These are phyloP conservation scores for Aspergillus bertholletiae DNA, from an alignment of 495 filamentous ascomycete species.

Conservation along the genomic window DNA sequence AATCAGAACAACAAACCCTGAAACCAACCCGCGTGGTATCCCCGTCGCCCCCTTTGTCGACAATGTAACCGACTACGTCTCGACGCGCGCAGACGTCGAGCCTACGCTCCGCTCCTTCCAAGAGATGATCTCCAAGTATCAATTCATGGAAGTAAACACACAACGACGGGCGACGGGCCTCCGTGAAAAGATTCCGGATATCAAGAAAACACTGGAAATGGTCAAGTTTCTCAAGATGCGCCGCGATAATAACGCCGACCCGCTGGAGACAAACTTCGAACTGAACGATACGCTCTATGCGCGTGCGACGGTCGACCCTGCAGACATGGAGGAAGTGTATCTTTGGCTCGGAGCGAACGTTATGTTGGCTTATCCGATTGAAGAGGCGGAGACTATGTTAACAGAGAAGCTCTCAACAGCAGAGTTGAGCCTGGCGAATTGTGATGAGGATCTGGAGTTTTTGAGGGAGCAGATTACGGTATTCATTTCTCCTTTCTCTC, in stretches of 20 bases:
- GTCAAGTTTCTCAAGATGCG: constrained; percentile 72
- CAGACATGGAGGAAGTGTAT: constrained; percentile 91
- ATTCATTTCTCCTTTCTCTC: constrained; percentile 23
- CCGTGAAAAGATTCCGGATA: constrained; percentile 94
- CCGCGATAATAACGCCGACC: constrained; percentile 16
- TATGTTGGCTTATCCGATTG: constrained; percentile 91
- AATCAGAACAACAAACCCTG: constrained; percentile 24
- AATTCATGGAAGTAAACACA: constrained; percentile 97
- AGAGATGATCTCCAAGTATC: constrained; percentile 99
- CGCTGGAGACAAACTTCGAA: constrained; percentile 87
- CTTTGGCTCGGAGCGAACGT: constrained; percentile 98
- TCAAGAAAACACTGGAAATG: constrained; percentile 94
- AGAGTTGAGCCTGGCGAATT: constrained; percentile 71
- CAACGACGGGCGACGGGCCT: constrained; percentile 76
- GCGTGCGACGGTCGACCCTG: constrained; percentile 73
- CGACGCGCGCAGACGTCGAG: constrained; percentile 83
- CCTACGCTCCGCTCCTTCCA: constrained; percentile 87
- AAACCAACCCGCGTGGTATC: constrained; percentile 89
- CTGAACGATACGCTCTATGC: constrained; percentile 95
- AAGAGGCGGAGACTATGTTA: constrained; percentile 78
- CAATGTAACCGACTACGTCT: constrained; percentile 92
- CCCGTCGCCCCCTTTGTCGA: constrained; percentile 94
- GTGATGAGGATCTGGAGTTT: constrained; percentile 96
- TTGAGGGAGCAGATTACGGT: constrained; percentile 95
- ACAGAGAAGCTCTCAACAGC: constrained; percentile 75